Evolutionary conservation across 345 rosid genomes (phyloP).

Genomic region (Gossypium stocksii): DNA sequence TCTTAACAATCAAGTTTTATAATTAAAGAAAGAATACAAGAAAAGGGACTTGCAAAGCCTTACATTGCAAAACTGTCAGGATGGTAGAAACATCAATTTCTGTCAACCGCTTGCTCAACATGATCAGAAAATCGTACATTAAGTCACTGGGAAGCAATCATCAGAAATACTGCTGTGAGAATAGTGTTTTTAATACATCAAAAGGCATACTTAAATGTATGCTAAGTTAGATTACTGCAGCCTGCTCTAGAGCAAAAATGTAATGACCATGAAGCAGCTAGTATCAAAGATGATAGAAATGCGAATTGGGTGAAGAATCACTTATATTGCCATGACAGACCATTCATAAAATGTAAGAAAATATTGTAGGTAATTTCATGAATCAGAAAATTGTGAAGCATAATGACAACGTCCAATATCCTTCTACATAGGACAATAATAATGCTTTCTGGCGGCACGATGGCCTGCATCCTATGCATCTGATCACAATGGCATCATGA

Average conservation of each 20-base stretch:
- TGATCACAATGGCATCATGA: constrained; percentile 1
- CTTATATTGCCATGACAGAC: background rate
- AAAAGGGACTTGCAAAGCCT: constrained; percentile 20
- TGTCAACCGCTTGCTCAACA: constrained; percentile 59
- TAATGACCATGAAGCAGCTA: background rate
- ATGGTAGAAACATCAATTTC: constrained; percentile 80
- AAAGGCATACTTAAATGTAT: background rate
- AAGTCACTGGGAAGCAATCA: constrained; percentile 62
- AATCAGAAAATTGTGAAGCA: background rate
- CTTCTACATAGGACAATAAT: background rate
- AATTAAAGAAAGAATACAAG: background rate
- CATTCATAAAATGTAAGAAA: background rate
- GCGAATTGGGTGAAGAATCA: background rate
- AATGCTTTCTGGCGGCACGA: background rate
- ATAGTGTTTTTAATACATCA: background rate
- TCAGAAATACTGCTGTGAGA: background rate
- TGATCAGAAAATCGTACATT: constrained; percentile 73
- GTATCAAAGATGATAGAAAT: background rate
- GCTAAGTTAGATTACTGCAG: background rate
- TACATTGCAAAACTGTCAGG: constrained; percentile 75
- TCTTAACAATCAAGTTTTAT: constrained; percentile 3
- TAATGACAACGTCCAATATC: background rate
- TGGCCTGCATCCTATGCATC: background rate
- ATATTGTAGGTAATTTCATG: background rate
- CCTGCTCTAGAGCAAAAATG: background rate